These are phyloP conservation scores for Pisolithus microcarpus DNA, from an alignment of 768 basidiomycete genomes.

Conservation along the genomic window DNA sequence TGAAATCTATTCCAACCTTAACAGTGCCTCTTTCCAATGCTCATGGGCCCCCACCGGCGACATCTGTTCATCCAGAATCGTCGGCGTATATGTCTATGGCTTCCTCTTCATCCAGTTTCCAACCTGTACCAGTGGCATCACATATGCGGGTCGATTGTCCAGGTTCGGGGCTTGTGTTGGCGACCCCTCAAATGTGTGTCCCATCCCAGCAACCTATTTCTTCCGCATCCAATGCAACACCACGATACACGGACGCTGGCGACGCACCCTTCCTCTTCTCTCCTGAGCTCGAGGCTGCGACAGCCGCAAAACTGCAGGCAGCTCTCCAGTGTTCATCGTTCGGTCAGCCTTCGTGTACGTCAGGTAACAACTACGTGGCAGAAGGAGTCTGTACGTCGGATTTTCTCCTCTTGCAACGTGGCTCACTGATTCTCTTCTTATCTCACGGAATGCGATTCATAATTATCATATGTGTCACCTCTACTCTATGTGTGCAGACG, in stretches of 20 bases:
- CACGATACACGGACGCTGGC: constrained; percentile 24
- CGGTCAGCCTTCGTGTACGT: constrained; percentile 16
- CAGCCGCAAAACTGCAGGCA: constrained; percentile 23
- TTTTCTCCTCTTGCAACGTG: constrained; percentile 1
- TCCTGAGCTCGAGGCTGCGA: constrained; percentile 23
- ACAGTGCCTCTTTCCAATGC: constrained; percentile 17
- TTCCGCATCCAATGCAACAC: constrained; percentile 10
- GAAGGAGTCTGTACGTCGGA: constrained; percentile 23
- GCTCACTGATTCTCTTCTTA: neutral
- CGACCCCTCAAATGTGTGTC: constrained; percentile 12
- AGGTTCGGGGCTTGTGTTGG: neutral
- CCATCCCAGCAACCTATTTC: constrained; percentile 9
- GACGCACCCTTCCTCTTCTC: constrained; percentile 28
- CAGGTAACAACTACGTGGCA: constrained; percentile 16
- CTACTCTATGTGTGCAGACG: constrained; percentile 3
- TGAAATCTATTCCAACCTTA: constrained; percentile 19
- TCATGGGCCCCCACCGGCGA: constrained; percentile 15
- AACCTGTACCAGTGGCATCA: constrained; percentile 1
- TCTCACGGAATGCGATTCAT: neutral
- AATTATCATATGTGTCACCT: neutral
- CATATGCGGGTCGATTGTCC: constrained; percentile 13
- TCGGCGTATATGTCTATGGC: constrained; percentile 9
- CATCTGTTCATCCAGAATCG: constrained; percentile 17
- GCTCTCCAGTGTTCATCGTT: constrained; percentile 15
- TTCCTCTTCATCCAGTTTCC: constrained; percentile 7